Evolutionary conservation across 78 protist genomes (phyloP).

Genomic region (Dictyostelium intermedium): DNA sequence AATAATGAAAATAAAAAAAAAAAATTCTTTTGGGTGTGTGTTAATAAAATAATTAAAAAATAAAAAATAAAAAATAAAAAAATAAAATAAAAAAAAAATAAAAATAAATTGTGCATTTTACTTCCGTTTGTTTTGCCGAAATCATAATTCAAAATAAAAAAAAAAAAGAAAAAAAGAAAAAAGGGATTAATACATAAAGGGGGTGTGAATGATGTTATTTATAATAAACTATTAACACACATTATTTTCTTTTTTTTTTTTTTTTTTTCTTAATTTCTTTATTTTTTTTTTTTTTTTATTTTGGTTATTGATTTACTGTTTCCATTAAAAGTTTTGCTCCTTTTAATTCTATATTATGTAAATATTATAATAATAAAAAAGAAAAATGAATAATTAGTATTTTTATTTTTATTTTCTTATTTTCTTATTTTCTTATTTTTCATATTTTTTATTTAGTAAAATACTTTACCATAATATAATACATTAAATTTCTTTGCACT

Average conservation of each 20-base stretch:
- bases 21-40: not conserved
- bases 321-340: conserved; percentile 47
- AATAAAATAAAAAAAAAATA: not conserved
- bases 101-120: not conserved
- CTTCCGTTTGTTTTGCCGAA: not conserved
- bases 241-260: not conserved
- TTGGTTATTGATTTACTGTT: not conserved
- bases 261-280: not conserved
- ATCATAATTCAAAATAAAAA: not conserved
- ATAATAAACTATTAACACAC: not conserved
- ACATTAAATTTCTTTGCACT: conserved; percentile 80
- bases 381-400: not conserved
- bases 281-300: not conserved
- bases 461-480: conserved; percentile 75
- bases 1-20: not conserved
- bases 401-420: not conserved
- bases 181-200: not conserved
- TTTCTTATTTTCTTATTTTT: too few species aligned
- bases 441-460: not conserved
- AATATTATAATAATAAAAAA: too few species aligned
- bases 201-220: not conserved
- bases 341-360: conserved; percentile 63
- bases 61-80: not conserved
- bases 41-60: not conserved
- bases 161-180: not conserved